phyloP scores from a whole-genome alignment of 176 grass and related monocot genomes.

The Microstegium vimineum region DNA sequence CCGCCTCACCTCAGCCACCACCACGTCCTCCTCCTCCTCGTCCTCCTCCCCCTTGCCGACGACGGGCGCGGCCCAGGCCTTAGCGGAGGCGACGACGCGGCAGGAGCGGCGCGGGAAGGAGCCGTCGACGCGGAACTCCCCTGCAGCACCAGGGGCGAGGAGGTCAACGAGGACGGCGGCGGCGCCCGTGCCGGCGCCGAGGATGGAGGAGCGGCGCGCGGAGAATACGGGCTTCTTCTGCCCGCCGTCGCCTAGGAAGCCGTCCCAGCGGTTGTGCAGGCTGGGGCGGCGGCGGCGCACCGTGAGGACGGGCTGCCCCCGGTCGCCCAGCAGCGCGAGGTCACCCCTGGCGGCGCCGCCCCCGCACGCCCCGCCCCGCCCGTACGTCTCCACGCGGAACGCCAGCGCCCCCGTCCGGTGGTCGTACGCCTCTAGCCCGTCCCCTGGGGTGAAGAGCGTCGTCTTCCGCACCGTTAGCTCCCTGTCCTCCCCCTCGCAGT shows the following conservation, averaged over 20 bases:
- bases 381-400: slow-evolving; percentile 91
- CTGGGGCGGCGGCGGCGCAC: slow-evolving; percentile 75
- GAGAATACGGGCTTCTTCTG: slow-evolving; percentile 76
- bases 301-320: slow-evolving; percentile 59
- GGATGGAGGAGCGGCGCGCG: slow-evolving; percentile 81
- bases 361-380: slow-evolving; percentile 26
- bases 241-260: slow-evolving; percentile 63
- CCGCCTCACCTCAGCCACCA: slow-evolving; percentile 68
- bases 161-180: slow-evolving; percentile 57
- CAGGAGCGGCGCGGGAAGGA: slow-evolving; percentile 78
- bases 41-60: neutral
- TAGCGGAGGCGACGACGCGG: slow-evolving; percentile 40
- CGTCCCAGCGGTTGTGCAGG: slow-evolving; percentile 93
- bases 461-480: slow-evolving; percentile 97
- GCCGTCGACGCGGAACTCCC: slow-evolving; percentile 77
- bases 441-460: slow-evolving; percentile 66
- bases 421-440: slow-evolving; percentile 91
- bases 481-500: slow-evolving; percentile 57
- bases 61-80: neutral
- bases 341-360: slow-evolving; percentile 46
- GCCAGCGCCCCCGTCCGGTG: slow-evolving; percentile 64
- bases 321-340: slow-evolving; percentile 62
- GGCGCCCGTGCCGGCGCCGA: slow-evolving; percentile 47
- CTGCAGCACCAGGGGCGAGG: neutral
- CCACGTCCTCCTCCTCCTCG: slow-evolving; percentile 17